Percentiles rank a stretch among this genome's conserved stretches.
These are phyloP conservation scores for Pseudogymnoascus sp. DNA, from an alignment of 2,329 filamentous ascomycete genomes.

Conservation along the genomic window DNA sequence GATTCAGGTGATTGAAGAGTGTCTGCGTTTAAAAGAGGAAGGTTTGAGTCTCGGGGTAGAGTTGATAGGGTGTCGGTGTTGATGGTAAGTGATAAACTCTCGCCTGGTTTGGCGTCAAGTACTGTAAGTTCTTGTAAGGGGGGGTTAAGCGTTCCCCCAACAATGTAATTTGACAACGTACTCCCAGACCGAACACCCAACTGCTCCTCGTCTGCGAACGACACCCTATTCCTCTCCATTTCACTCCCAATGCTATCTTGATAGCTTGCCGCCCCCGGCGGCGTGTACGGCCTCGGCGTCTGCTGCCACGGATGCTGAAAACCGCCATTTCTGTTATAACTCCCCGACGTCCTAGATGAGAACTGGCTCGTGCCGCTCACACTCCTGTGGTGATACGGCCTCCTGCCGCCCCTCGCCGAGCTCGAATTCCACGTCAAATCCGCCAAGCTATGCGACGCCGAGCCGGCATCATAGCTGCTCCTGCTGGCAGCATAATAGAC, in stretches of 20 bases:
- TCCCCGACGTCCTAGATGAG: not conserved
- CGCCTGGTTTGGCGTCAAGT: slow-evolving; percentile 6
- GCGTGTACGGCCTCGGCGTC: slow-evolving; percentile 48
- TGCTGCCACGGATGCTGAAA: slow-evolving; percentile 56
- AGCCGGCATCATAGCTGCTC: not conserved
- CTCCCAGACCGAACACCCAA: not conserved
- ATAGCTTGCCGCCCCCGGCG: slow-evolving; percentile 29
- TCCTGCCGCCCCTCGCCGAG: not conserved
- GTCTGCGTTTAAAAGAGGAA: not conserved
- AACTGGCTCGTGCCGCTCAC: slow-evolving; percentile 4
- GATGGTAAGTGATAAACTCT: slow-evolving; percentile 5
- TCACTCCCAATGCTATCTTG: not conserved
- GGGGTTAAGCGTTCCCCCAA: slow-evolving; percentile 1
- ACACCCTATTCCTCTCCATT: not conserved
- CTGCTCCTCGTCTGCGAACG: not conserved
- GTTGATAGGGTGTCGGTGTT: not conserved
- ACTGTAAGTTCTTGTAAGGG: not conserved
- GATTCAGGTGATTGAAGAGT: slow-evolving; percentile 22
- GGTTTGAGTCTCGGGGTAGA: not conserved
- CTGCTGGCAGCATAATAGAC: not conserved
- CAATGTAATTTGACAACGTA: not conserved
- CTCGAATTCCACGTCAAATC: slow-evolving; percentile 5
- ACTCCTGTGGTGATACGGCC: slow-evolving; percentile 1
- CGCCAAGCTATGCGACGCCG: not conserved
- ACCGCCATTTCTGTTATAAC: slow-evolving; percentile 16